Conservation (phyloP, 2,329 filamentous ascomycete species). For the Venturiaceae sp. region DNA sequence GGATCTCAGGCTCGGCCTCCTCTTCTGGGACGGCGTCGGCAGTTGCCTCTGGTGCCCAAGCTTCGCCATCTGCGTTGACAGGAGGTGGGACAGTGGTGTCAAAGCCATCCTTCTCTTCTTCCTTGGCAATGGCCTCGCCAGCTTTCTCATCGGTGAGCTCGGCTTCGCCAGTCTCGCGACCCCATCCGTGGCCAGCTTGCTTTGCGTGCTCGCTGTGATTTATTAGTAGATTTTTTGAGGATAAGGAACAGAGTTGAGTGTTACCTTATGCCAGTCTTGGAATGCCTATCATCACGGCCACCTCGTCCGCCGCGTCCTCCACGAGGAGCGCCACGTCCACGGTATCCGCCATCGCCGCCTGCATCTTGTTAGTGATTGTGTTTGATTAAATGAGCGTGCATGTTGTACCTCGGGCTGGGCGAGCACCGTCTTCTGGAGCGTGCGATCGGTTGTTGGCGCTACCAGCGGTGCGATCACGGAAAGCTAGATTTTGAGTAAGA, state of each 20-base stretch:
- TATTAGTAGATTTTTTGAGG: slow-evolving; percentile 1
- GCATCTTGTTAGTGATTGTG: background rate
- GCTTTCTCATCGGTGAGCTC: slow-evolving; percentile 88
- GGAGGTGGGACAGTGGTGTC: slow-evolving; percentile 30
- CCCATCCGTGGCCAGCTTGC: slow-evolving; percentile 85
- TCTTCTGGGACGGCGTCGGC: slow-evolving; percentile 31
- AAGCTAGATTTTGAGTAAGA: slow-evolving; percentile 46
- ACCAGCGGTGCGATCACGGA: slow-evolving; percentile 80
- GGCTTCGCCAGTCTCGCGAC: slow-evolving; percentile 67
- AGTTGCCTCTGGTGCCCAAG: slow-evolving; percentile 12
- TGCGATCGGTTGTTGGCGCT: slow-evolving; percentile 73
- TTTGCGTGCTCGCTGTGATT: slow-evolving; percentile 63
- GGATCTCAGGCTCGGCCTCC: slow-evolving; percentile 59
- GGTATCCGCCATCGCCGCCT: slow-evolving; percentile 27
- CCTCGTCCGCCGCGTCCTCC: slow-evolving; percentile 40
- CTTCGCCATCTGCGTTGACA: slow-evolving; percentile 36
- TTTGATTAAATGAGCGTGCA: slow-evolving; percentile 23
- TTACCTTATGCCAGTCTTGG: slow-evolving; percentile 50
- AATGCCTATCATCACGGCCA: slow-evolving; percentile 48
- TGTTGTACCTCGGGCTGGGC: slow-evolving; percentile 21
- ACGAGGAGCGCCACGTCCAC: slow-evolving; percentile 34
- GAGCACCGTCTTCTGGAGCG: slow-evolving; percentile 59
- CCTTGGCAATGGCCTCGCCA: slow-evolving; percentile 78
- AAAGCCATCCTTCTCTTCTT: slow-evolving; percentile 65
- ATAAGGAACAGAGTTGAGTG: slow-evolving; percentile 14